phyloP scores from a whole-genome alignment of 176 grass and related monocot species.

The Oryza nivara region DNA sequence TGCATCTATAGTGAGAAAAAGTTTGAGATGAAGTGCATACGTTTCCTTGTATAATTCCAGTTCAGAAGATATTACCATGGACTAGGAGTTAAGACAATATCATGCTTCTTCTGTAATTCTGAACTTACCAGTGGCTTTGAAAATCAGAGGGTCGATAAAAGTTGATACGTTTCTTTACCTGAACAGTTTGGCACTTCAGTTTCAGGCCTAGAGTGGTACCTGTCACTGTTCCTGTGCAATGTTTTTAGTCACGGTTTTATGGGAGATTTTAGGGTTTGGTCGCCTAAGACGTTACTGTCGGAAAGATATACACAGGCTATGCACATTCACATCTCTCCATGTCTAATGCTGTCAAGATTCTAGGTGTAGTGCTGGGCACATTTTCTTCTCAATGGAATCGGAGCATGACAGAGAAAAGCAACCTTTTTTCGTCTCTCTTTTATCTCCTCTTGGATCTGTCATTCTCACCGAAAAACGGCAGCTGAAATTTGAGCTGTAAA shows the following conservation, averaged over 20 bases:
- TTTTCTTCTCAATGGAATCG: constrained; percentile 36
- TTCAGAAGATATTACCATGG: constrained; percentile 1
- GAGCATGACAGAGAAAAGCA: constrained; percentile 30
- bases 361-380: constrained; percentile 26
- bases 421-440: constrained; percentile 8
- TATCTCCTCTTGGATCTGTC: constrained; percentile 29
- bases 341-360: constrained; percentile 32
- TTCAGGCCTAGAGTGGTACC: constrained; percentile 21
- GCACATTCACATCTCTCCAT: constrained; percentile 25
- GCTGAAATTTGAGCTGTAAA: constrained; percentile 21
- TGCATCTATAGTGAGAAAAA: neutral
- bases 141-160: neutral
- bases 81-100: constrained; percentile 28
- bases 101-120: constrained; percentile 11
- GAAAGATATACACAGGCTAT: constrained; percentile 10
- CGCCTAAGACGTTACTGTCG: constrained; percentile 38
- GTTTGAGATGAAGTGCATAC: neutral
- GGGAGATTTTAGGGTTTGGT: constrained; percentile 27
- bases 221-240: constrained; percentile 18
- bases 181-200: constrained; percentile 2
- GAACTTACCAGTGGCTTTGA: neutral
- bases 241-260: constrained; percentile 16
- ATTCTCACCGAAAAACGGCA: constrained; percentile 33
- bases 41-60: constrained; percentile 12
- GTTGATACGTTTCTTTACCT: constrained; percentile 22